Conservation (phyloP, 495 filamentous ascomycete species). For the Talaromyces liani region DNA sequence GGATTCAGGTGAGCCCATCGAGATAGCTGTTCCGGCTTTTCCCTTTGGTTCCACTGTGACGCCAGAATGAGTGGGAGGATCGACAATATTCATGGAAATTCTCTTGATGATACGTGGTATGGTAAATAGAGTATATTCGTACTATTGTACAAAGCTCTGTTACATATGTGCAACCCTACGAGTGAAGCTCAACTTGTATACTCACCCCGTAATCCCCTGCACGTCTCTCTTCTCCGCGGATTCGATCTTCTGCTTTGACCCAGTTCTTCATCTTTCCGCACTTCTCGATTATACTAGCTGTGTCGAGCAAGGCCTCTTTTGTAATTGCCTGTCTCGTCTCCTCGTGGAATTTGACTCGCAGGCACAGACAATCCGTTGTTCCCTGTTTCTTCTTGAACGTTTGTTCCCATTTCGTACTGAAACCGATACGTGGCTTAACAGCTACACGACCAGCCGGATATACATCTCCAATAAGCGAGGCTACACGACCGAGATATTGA, state of each 20-base stretch:
- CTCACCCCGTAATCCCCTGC: conserved; percentile 16
- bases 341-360: conserved; percentile 19
- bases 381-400: conserved; percentile 21
- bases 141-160: background rate
- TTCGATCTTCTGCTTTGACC: conserved; percentile 17
- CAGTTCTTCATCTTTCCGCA: conserved; percentile 56
- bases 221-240: background rate
- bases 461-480: conserved; percentile 39
- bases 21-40: background rate
- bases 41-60: background rate
- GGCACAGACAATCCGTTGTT: conserved; percentile 18
- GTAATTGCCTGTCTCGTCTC: conserved; percentile 13
- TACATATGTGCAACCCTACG: background rate
- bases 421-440: conserved; percentile 17
- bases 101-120: background rate
- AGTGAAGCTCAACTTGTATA: conserved; percentile 13
- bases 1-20: background rate
- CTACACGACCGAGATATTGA: conserved; percentile 51
- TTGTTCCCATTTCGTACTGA: conserved; percentile 25
- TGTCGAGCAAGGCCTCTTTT: conserved; percentile 25
- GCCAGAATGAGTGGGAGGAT: background rate
- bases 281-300: conserved; percentile 41
- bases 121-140: background rate
- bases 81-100: background rate
- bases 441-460: conserved; percentile 45